Evolutionary conservation across 306 rosid genomes (phyloP).

Genomic region (Amphicarpaea edgeworthii): DNA sequence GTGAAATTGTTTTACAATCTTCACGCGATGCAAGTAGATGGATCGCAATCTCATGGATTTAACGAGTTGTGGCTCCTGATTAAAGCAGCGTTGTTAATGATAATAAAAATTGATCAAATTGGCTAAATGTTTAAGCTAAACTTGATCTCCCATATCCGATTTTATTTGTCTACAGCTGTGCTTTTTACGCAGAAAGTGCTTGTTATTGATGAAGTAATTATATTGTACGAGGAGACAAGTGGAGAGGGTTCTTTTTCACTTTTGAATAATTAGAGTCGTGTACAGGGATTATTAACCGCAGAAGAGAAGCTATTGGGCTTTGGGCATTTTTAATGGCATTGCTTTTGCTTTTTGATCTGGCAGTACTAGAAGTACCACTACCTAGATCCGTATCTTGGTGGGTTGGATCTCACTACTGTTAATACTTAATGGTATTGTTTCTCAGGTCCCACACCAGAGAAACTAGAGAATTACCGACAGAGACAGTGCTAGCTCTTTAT

Average conservation of each 20-base stretch:
- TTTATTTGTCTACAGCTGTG: conserved; percentile 3
- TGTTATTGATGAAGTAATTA: neutral
- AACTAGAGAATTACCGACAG: conserved; percentile 17
- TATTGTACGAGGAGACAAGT: conserved; percentile 43
- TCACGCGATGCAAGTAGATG: conserved; percentile 39
- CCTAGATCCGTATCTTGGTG: conserved; percentile 58
- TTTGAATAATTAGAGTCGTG: conserved; percentile 1
- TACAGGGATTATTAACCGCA: neutral
- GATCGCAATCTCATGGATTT: conserved; percentile 44
- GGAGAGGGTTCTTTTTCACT: conserved; percentile 33
- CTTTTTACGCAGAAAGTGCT: conserved; percentile 8
- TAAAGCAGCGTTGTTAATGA: conserved; percentile 34
- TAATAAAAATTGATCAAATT: conserved; percentile 21
- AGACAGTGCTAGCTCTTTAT: neutral
- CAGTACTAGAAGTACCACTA: conserved; percentile 47
- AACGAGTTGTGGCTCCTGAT: conserved; percentile 1
- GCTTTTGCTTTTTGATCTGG: conserved; percentile 36
- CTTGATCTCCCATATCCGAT: conserved; percentile 8
- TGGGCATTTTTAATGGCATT: neutral
- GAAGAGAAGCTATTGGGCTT: neutral
- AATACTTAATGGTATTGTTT: no score
- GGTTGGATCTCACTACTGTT: conserved; percentile 61
- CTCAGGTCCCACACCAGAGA: conserved; percentile 37
- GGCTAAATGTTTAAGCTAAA: conserved; percentile 30
- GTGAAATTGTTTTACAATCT: conserved; percentile 8